Base-by-base conservation (phyloP, 257 asterid species). In the Craterostigma plantagineum region DNA sequence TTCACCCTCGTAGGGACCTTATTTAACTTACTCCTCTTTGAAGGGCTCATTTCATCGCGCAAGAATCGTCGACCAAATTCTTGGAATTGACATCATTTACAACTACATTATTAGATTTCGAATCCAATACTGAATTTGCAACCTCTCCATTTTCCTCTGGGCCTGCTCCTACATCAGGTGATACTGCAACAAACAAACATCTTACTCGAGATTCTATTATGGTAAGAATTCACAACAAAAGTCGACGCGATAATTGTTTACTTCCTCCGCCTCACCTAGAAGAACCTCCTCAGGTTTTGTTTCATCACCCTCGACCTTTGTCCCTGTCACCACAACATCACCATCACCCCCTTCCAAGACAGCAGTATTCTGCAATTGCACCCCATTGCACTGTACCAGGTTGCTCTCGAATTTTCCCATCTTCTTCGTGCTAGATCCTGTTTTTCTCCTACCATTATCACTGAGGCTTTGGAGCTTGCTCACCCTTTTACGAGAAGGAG, bases 391-490 rank as follows among this genome's bases (percentile, higher is more conserved):
- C 40, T 9, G 40, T 36, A 1, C 14, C 40, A 9, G 40, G 14
- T 36, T 36, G 11, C 11, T 36, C 14, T 8, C 14, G 12, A 9
- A 10, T 12, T 3, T 36, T 36, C 14, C 8, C 8, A 8, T 36
- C 14, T 36, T 68, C 63, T 68, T 72, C 10, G 45, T 55, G 35
- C 16, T 33, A 38, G 46, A 45, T 18, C 42, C 57, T 38, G 56
- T 55, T 14, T 40, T 33, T 38, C 42, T 65, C 61, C 42, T 62
- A 35, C 60, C 45, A 23, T 63, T 55, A 46, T 42, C 39, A 38
- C 64, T 51, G 10, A 41, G 56, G 39, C 53, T 69, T 55, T 66
- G 93, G 9, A 91, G 67, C 75, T 93, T 70, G 1, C 95, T 81
- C 49, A 70, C 71, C 63, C 97, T 72, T 62, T 77, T 58, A 15